These are phyloP conservation scores for Hibiscus trionum DNA, from an alignment of 345 rosid species.

Conservation along the genomic window DNA sequence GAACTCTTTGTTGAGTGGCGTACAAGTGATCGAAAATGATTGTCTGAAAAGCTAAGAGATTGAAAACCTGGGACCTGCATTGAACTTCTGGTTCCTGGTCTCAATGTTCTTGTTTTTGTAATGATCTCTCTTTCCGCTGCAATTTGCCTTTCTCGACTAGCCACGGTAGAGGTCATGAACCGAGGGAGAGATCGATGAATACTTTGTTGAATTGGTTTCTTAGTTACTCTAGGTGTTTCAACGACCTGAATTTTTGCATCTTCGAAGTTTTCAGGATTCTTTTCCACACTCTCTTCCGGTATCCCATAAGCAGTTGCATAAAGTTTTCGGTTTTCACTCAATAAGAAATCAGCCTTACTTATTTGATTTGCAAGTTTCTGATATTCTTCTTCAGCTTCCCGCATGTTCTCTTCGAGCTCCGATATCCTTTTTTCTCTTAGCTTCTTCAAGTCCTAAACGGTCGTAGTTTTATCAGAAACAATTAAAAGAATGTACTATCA, in stretches of 20 bases:
- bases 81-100: conserved; percentile 34
- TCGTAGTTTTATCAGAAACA: neutral
- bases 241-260: conserved; percentile 24
- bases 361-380: conserved; percentile 33
- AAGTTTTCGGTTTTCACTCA: conserved; percentile 53
- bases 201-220: conserved; percentile 25
- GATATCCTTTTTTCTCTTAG: conserved; percentile 43
- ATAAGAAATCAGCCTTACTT: conserved; percentile 39
- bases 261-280: conserved; percentile 16
- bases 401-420: conserved; percentile 57
- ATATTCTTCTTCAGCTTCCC: conserved; percentile 47
- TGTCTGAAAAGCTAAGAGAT: conserved; percentile 56
- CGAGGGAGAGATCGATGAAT: conserved; percentile 38
- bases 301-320: conserved; percentile 23
- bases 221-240: conserved; percentile 25
- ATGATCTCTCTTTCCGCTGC: conserved; percentile 47
- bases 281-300: conserved; percentile 29
- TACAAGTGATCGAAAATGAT: conserved; percentile 35
- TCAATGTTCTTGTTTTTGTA: conserved; percentile 29
- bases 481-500: neutral
- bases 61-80: conserved; percentile 49
- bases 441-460: conserved; percentile 45
- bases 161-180: conserved; percentile 77
- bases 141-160: conserved; percentile 76
- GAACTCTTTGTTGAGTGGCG: conserved; percentile 41